Conservation (phyloP, 225 moss, liverwort and hornwort species). For the Thuidium tamariscinum region DNA sequence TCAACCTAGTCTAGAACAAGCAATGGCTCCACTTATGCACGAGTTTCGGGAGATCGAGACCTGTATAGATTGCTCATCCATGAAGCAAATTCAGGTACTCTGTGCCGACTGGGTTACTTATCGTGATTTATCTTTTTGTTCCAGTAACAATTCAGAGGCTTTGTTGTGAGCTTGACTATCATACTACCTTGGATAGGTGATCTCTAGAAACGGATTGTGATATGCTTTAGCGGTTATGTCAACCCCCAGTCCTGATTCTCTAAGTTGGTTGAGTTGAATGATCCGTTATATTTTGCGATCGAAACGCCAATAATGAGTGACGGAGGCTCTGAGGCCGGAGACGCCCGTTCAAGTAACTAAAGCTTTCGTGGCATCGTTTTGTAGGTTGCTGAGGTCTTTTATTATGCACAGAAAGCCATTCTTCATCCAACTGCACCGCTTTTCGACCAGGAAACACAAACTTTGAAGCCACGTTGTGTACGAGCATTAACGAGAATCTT, state of each 20-base stretch:
- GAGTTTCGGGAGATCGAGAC: slow-evolving; percentile 90
- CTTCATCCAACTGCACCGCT: slow-evolving; percentile 92
- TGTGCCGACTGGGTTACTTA: background rate
- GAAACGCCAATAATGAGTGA: background rate
- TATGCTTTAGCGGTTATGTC: background rate
- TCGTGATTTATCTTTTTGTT: background rate
- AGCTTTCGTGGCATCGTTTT: background rate
- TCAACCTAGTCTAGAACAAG: slow-evolving; percentile 82
- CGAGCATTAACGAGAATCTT: slow-evolving; percentile 86
- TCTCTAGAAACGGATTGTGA: background rate
- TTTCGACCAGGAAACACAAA: slow-evolving; percentile 84
- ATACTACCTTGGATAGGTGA: background rate
- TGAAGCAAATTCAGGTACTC: slow-evolving; percentile 80
- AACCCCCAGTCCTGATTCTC: background rate
- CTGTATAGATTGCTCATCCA: slow-evolving; percentile 80
- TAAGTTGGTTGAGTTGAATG: background rate
- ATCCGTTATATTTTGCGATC: background rate
- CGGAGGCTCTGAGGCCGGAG: background rate
- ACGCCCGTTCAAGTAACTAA: background rate
- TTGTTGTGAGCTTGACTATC: background rate
- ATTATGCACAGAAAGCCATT: slow-evolving; percentile 83
- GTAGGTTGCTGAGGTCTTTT: slow-evolving; percentile 91
- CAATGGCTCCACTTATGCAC: slow-evolving; percentile 87
- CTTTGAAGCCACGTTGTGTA: slow-evolving; percentile 74
- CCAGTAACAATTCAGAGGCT: background rate